Percentiles rank a stretch among this genome's conserved stretches.
phyloP scores from a whole-genome alignment of 257 asterid genomes.

The Solanum sejunctum region DNA sequence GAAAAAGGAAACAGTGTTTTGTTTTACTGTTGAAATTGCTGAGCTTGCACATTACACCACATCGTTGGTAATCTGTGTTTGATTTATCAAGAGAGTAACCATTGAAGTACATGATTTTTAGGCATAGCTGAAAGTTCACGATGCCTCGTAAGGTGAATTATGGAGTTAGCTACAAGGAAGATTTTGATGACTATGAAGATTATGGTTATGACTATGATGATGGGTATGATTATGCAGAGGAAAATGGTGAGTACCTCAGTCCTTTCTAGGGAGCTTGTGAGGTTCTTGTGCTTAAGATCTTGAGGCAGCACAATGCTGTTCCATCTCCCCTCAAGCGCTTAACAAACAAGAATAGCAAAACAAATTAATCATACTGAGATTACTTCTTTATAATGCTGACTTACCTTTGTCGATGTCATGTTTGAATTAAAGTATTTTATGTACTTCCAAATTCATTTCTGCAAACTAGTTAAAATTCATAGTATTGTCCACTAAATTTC shows the following conservation, averaged over 20 bases:
- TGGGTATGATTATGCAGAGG: constrained; percentile 26
- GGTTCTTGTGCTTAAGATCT: background rate
- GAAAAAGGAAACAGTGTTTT: background rate
- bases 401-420: background rate
- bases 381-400: background rate
- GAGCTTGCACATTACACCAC: background rate
- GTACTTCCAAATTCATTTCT: background rate
- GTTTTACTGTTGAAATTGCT: background rate
- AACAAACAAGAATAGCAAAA: background rate
- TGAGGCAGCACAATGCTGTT: background rate
- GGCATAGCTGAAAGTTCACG: constrained; percentile 20
- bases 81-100: background rate
- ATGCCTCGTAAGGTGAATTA: constrained; percentile 75
- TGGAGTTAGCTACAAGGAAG: constrained; percentile 39
- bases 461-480: background rate
- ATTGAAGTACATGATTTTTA: background rate
- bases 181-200: constrained; percentile 37
- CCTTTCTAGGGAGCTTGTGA: background rate
- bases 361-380: background rate
- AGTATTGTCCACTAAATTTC: background rate
- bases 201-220: constrained; percentile 40
- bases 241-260: constrained; percentile 28
- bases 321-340: background rate
- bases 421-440: background rate
- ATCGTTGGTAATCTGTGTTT: background rate